A percentile compares a stretch with the other conserved stretches of the same genome.
These are phyloP conservation scores for Xylaria longipes DNA, from an alignment of 495 filamentous ascomycete genomes.

Conservation along the genomic window DNA sequence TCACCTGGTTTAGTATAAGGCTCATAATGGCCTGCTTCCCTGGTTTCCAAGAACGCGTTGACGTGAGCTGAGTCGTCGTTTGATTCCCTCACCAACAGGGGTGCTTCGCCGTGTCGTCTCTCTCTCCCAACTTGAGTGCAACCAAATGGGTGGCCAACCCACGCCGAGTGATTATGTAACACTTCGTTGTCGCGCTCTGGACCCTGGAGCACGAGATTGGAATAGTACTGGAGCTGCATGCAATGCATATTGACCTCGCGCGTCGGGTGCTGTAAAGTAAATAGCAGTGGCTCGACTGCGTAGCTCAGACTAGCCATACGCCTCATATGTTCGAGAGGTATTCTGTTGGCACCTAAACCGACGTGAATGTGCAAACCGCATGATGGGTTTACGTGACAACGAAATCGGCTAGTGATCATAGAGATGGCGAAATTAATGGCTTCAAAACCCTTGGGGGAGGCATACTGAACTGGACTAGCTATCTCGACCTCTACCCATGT, in stretches of 20 bases:
- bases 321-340: background rate
- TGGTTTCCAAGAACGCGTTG: background rate
- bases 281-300: background rate
- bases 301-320: conserved; percentile 2
- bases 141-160: fast-evolving
- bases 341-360: background rate
- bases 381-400: background rate
- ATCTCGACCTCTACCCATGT: background rate
- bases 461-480: conserved; percentile 1
- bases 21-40: conserved; percentile 5
- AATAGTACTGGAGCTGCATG: background rate
- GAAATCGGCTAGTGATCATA: background rate
- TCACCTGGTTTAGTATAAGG: background rate
- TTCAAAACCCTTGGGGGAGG: background rate
- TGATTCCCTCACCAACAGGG: background rate
- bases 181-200: background rate
- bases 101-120: background rate
- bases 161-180: background rate
- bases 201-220: background rate
- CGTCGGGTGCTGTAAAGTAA: background rate
- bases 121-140: background rate
- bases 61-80: background rate
- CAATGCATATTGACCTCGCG: background rate
- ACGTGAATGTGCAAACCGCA: conserved; percentile 11
- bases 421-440: background rate